Base-by-base conservation (phyloP, 75 land plant species). In the Pinus taeda region DNA sequence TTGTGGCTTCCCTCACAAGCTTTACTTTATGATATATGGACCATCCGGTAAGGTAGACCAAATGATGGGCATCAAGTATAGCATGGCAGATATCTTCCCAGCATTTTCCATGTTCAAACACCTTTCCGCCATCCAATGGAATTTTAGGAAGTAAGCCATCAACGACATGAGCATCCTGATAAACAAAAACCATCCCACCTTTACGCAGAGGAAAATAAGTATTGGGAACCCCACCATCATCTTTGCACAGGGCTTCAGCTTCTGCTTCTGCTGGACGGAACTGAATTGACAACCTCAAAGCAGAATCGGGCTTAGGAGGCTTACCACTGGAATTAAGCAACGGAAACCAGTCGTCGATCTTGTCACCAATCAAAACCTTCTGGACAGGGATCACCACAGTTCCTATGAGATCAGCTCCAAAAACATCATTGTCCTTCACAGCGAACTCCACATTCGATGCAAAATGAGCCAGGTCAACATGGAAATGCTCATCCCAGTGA, bases 71-170 rank as follows among this genome's bases (percentile, higher is more conserved):
- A 0, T 33, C 95, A 70, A 91, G 62, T 8, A 94, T 92, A 8
- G 97, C 97, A 55, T 87, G 88, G 67, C 99, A 96, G 3, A 96
- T 90, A 29, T 96, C 99, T 60, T 96, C 97, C 99, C 99, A 96
- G 69, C 97, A 92, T 4, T 60, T 76, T 33, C 82, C 79, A 39
- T 89, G 93, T 77, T 81, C 42, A 26, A 73, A 90, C 2, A 73
- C 60, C 17, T 26, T 74, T 33, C 95, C 92, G 15, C 81, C 69
- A 0, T 88, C 97, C 61, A 94, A 74, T 33, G 1, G 33, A 33
- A 33, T 33, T 2, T 33, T 2, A 33, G 33, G 33, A 33, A 33
- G 33, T 33, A 33, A 33, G 33, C 33, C 33, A 33, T 33, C 33
- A 33, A 33, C 33, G 33, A 2, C 33, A 33, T 33, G 97, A 24